Base-by-base conservation (phyloP, 2,329 filamentous ascomycete species). In the Fusarium sp. region DNA sequence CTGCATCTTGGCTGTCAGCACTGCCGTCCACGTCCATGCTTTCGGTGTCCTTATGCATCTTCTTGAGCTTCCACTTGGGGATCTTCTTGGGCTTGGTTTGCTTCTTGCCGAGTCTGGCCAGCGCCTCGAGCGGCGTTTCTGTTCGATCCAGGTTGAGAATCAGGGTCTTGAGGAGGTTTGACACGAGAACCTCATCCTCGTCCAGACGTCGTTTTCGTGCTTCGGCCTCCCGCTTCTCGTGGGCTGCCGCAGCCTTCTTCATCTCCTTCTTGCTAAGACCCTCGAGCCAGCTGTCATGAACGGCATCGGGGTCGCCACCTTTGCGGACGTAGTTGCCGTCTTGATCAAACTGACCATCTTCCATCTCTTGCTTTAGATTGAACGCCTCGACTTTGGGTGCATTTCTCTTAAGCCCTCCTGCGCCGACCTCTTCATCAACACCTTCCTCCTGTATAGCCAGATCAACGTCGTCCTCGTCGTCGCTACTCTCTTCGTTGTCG, bases 361-460 rank as follows among this genome's bases (percentile, higher is more conserved):
- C 95, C 81, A 97, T 92, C 82, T 99, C 96, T 14, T 90, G 86
- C 68, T 90, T 91, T 88, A 99, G 93, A 80, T 99, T 98, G 88
- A 99, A 99, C 4, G 96, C 96, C 82, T 98, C 96, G 7, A 99
- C 89, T 81, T 96, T 94, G 2, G 96, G 96, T 2, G 96, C 96
- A 82, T 98, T 94, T 78, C 92, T 93, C 85, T 98, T 98, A 77
- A 97, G 93, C 2, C 93, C 93, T 16, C 96, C 96, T 2, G 94
- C 92, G 2, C 96, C 96, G 7, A 99, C 87, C 82, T 99, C 96
- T 64, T 95, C 93, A 76, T 98, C 96, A 18, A 98, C 80, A 20
- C 91, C 93, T 70, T 93, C 91, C 73, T 94, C 94, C 37, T 94
- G 83, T 57, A 91, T 91, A 31, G 94, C 95, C 18, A 85, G 79